phyloP scores from a whole-genome alignment of 1,284 basidiomycete genomes.

The Trichosporon coremiiforme region DNA sequence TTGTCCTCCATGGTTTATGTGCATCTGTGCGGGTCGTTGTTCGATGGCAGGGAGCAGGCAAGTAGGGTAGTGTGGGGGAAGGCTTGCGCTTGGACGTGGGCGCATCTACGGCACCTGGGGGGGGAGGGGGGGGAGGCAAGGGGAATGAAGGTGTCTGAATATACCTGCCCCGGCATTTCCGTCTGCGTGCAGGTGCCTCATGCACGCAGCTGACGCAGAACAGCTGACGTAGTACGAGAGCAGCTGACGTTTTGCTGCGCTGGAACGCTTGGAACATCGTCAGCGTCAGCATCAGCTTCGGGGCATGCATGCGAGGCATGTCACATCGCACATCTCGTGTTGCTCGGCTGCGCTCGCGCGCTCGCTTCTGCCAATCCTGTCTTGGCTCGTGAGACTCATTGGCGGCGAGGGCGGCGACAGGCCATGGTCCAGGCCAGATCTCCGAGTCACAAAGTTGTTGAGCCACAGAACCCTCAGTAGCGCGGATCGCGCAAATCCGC shows the following conservation, averaged over 20 bases:
- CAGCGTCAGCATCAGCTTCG: neutral
- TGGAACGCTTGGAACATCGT: neutral
- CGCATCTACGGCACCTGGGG: too few relatives aligned
- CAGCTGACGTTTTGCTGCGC: too few relatives aligned
- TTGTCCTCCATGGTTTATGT: neutral
- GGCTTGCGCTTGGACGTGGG: conserved; percentile 1
- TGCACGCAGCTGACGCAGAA: neutral
- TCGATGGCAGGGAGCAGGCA: too few relatives aligned
- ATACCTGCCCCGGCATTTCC: neutral
- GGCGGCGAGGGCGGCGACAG: too few relatives aligned
- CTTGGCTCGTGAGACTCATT: neutral
- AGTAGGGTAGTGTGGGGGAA: neutral
- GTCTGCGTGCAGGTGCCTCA: neutral
- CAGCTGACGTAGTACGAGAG: too few relatives aligned
- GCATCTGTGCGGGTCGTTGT: neutral
- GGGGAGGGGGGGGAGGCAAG: too few relatives aligned
- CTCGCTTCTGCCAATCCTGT: conserved; percentile 1
- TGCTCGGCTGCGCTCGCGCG: conserved; percentile 8
- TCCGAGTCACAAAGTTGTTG: too few relatives aligned
- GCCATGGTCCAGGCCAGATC: neutral
- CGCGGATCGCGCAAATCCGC: neutral
- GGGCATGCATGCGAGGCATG: neutral
- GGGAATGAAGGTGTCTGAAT: neutral
- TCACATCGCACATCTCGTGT: neutral
- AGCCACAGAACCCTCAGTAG: neutral